These are phyloP conservation scores for Chlorociboria aeruginascens DNA, from an alignment of 495 filamentous ascomycete genomes.

Conservation along the genomic window DNA sequence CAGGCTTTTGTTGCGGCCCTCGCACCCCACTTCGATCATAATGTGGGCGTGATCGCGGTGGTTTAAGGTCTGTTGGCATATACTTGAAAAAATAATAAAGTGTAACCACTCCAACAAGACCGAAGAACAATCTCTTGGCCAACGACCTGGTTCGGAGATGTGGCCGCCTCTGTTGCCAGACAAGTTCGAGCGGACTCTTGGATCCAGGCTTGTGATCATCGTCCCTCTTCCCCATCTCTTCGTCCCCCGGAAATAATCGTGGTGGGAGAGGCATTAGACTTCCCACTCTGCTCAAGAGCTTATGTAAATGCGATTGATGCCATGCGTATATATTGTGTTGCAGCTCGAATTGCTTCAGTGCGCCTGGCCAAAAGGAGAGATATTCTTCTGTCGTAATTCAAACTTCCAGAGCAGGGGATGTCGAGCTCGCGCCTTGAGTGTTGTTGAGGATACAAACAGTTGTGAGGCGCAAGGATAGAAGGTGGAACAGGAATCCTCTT, in stretches of 20 bases:
- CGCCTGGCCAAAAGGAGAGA: no score
- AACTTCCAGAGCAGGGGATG: no score
- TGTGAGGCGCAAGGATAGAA: no score
- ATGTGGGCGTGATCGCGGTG: constrained; percentile 5
- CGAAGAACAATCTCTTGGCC: constrained; percentile 27
- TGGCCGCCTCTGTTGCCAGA: constrained; percentile 11
- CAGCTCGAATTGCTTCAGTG: no score
- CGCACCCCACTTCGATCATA: constrained; percentile 2
- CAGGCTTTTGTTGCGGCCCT: not conserved
- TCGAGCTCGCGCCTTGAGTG: no score
- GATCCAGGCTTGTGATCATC: constrained; percentile 43
- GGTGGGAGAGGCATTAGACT: constrained; percentile 29
- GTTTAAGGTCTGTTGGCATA: constrained; percentile 26
- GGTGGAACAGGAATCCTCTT: no score
- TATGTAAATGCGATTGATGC: constrained; percentile 3
- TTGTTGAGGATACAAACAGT: no score
- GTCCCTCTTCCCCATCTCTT: constrained; percentile 59
- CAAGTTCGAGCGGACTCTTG: constrained; percentile 1
- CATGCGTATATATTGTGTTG: constrained; percentile 3
- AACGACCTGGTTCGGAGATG: constrained; percentile 9
- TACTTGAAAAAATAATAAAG: constrained; percentile 43
- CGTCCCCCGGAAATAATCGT: constrained; percentile 40
- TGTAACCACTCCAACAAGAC: constrained; percentile 28
- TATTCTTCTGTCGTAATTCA: no score
- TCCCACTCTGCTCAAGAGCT: constrained; percentile 14